Conservation (phyloP, 495 filamentous ascomycete species). For the Hypoxylon perforatum region DNA sequence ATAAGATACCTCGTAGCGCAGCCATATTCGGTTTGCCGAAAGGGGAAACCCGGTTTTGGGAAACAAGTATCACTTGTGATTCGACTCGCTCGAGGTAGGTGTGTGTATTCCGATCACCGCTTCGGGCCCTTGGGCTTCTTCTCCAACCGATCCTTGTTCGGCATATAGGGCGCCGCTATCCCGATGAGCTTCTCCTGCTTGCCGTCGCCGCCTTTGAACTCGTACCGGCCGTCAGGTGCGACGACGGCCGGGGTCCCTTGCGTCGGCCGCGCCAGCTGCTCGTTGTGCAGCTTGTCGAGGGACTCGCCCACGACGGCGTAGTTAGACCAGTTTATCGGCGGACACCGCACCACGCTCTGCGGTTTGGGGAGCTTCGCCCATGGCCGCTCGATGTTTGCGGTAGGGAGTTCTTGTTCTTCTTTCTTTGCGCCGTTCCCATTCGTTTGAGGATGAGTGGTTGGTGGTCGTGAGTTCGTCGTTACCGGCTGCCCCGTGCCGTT, state of each 20-base stretch:
- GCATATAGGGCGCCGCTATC: slow-evolving; percentile 80
- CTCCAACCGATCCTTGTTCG: slow-evolving; percentile 73
- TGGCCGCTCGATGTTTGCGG: slow-evolving; percentile 25
- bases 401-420: slow-evolving; percentile 27
- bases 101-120: slow-evolving; percentile 33
- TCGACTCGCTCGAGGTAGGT: too few species aligned
- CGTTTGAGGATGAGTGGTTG: not conserved
- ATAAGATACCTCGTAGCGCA: slow-evolving; percentile 1
- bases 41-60: too few species aligned
- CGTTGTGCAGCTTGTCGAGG: slow-evolving; percentile 83
- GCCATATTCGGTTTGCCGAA: too few species aligned
- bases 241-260: slow-evolving; percentile 62
- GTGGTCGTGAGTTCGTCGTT: not conserved
- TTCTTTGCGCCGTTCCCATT: not conserved
- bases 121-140: slow-evolving; percentile 55
- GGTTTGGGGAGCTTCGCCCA: slow-evolving; percentile 71
- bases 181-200: slow-evolving; percentile 53
- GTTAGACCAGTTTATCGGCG: slow-evolving; percentile 90
- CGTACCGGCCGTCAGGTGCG: slow-evolving; percentile 51
- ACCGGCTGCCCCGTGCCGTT: not conserved
- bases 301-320: slow-evolving; percentile 85
- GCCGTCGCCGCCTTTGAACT: slow-evolving; percentile 51
- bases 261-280: slow-evolving; percentile 74
- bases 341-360: slow-evolving; percentile 86
- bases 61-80: too few species aligned